Base-by-base conservation (phyloP, 129 eudicot genomes). In the Flaveria sonorensis region DNA sequence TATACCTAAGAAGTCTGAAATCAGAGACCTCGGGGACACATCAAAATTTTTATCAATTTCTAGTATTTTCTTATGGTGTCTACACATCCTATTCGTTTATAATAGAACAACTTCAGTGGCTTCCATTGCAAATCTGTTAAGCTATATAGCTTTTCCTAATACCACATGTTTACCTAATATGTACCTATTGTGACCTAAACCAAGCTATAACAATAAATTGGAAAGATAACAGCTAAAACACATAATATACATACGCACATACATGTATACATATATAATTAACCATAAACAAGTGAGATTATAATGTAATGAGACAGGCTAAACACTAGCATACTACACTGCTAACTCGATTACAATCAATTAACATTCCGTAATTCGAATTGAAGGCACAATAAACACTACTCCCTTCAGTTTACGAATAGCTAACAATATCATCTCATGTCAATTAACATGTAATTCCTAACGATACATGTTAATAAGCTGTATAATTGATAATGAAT, bases 391-490 rank as follows among this genome's bases (percentile, higher is more conserved):
- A 40, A n/a, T 9, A 9, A 63, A 48, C 63, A 78, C 53, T 42
- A n/a, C n/a, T n/a, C n/a, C n/a, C n/a, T n/a, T n/a, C n/a, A 78
- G 64, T 46, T 70, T 76, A 65, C 80, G 62, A 67, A 52, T 28
- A 74, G 64, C n/a, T 71, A 62, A 79, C 50, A 24, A 72, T 67
- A 79, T 62, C 73, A 79, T 79, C 57, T 46, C 7, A 42, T 36
- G 56, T 36, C 51, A 39, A 48, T 62, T 76, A 19, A 20, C 73
- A 76, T 76, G 47, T 36, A 3, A 19, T 36, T 68, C 66, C 6
- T 43, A 51, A 32, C 4, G 20, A n/a, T 32, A 65, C 7, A 30
- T 15, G 42, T 12, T 50, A 76, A 9, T 62, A 28, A 61, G 46
- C 61, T 12, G 43, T 36, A 6, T 36, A 36, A 36, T 36, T 36